Base-by-base conservation (phyloP, 306 rosid genomes). In the Aeschynomene evenia region DNA sequence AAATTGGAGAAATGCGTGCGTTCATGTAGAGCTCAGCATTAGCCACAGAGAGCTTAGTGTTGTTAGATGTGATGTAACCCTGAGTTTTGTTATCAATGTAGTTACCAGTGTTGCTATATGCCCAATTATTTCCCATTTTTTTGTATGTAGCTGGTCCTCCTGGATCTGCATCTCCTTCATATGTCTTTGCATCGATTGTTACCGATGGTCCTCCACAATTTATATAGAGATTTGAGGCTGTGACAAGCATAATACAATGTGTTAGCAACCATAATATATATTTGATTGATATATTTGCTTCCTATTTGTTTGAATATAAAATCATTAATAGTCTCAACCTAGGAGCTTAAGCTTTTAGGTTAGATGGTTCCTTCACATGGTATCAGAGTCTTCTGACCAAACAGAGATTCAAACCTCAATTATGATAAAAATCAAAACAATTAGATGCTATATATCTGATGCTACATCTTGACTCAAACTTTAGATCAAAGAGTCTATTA, bases 1-100 rank as follows among this genome's bases (percentile, higher is more conserved):
- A 84, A 71, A 60, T 60, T 29, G 96, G 84, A 71, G 96, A 87
- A 78, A 85, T 78, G 8, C 96, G 87, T 36, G 96, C 96, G 31
- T 12, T 66, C 73, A 22, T 79, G 75, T 87, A 90, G 15, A 87
- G 64, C 7, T 81, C 77, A 40, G 82, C 74, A 65, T 82, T 29
- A 8, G 40, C 21, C 45, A 73, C 31, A 4, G 82, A 40, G 15
- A 86, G 83, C 7, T 4, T 20, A 18, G 83, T 43, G 15, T 22
- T 0, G 73, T 70, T 81, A 28, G 33, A 14, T 66, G 60, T 54
- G 66, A 20, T 59, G 10, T 6, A 42, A 34, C 3, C 0, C 7
- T 2, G 6, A 15, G 5, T 1, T 0, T 22, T 76, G n/a, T 11
- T 68, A 62, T 79, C 49, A 72, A 79, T 3, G 55, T 73, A 73